Base-by-base conservation (phyloP, 805 yeast genomes). In the Candida taoyuanica region DNA sequence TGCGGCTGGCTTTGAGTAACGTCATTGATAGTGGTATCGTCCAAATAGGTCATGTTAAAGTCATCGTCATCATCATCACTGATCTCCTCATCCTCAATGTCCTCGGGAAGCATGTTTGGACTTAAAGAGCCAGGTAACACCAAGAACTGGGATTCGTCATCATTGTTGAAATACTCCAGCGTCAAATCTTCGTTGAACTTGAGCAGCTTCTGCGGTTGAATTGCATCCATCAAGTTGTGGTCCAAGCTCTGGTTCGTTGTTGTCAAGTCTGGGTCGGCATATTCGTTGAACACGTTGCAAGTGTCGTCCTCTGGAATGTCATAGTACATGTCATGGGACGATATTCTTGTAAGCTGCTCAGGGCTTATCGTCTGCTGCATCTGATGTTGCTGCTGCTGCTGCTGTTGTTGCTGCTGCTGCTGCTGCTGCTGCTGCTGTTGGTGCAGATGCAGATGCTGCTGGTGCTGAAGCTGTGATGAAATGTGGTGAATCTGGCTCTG, bases 131-230 rank as follows among this genome's bases (percentile, higher is more conserved):
- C 40, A 27, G 56, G 55, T 17, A 46, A 49, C 9, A 53, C 41
- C n/a, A 53, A 39, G 31, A 53, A 40, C 35, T 43, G 42, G 2
- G 47, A 40, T 8, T 52, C 55, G 11, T 49, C 52, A 8, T 48
- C 51, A 31, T 47, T 49, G 16, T 45, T 44, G 30, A 52, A 53
- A 36, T 53, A 52, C 20, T 51, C 58, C 25, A 53, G 34, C 2
- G 51, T 42, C 7, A 53, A 38, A 28, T 55, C 59, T 23, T 55
- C 58, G 33, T 55, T 55, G 35, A 55, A 55, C 36, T 55, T 55
- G 31, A 55, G 29, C n/a, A 55, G 33, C 24, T 44, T 34, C 33
- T 33, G 48, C 27, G 40, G 44, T 15, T 19, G 37, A 4, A 31
- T 28, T 7, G 31, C 25, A 3, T 37, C 40, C 35, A 30, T 32